Evolutionary conservation across 2,329 filamentous ascomycete species (phyloP), one percentile per base, ranked within the genome.

Genomic region (Stagonosporopsis vannaccii): DNA sequence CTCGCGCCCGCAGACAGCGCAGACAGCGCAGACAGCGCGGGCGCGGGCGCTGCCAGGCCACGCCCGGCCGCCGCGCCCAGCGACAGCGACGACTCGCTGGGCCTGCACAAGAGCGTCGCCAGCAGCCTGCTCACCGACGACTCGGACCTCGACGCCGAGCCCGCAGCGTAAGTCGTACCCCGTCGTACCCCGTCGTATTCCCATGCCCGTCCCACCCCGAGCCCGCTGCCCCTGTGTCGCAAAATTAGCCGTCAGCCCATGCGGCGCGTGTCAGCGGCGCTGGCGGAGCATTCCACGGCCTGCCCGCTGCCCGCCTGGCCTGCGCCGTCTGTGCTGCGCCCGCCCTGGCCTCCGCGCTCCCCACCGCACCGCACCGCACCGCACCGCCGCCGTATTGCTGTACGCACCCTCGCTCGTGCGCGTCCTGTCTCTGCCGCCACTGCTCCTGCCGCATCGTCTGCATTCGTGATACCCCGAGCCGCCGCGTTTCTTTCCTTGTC

Each of bases 71-170:
- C 46, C 8, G 65, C 64, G 23, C 40, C 59, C 20, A 65, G 58
- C 55, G 62, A 63, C 51, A 80, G 77, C 65, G 72, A 76, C 49
- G 75, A 79, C 33, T 78, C 78, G n/a, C 68, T 80, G 22, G 71
- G 70, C 4, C 66, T 78, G 43, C 72, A 75, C 60, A 79, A 74
- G 61, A 81, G 79, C 67, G 76, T 78, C 22, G 66, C 77, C 37
- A 81, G 80, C 75, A 82, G 79, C 66, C 76, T 83, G 43, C 67
- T 80, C 51, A 82, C 80, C 15, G 80, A 82, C 58, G 81, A 84
- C 60, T 81, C 79, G 28, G 83, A 85, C 41, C 62, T 66, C 51
- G 80, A 81, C 60, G 58, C 46, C 5, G 30, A 30, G 13, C 2
- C 43, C 11, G 43, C 43, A 15, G 28, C 70, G 81, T 83, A 75